Percentiles rank a stretch among this genome's conserved stretches.
These are phyloP conservation scores for Alloteropsis angusta DNA, from an alignment of 202 grass and related monocot genomes.

Conservation along the genomic window DNA sequence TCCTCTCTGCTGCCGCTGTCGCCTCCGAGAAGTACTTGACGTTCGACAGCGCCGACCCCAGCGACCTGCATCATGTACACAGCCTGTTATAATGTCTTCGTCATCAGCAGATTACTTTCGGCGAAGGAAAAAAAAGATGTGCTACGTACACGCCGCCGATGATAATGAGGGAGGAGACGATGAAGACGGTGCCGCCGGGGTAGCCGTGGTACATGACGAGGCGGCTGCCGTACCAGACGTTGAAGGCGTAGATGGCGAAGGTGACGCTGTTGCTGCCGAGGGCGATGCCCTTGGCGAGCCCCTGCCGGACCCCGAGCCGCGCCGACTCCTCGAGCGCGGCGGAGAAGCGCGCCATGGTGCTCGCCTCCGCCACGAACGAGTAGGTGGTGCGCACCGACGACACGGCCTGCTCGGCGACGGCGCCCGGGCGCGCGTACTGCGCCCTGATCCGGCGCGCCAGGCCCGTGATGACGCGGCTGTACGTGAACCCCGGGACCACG, in stretches of 20 bases:
- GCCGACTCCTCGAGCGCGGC: slow-evolving; percentile 45
- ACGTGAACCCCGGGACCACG: no score
- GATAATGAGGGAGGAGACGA: slow-evolving; percentile 33
- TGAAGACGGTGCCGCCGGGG: slow-evolving; percentile 58
- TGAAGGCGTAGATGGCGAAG: slow-evolving; percentile 63
- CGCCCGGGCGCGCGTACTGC: slow-evolving; percentile 46
- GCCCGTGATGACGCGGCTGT: slow-evolving; percentile 18
- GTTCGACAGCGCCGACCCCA: slow-evolving; percentile 62
- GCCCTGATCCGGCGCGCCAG: slow-evolving; percentile 47
- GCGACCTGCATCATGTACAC: slow-evolving; percentile 18
- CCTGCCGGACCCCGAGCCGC: slow-evolving; percentile 49
- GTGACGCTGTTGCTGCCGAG: slow-evolving; percentile 58
- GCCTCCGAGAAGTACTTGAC: slow-evolving; percentile 79
- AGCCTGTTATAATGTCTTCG: no score
- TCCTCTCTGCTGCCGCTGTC: slow-evolving; percentile 45
- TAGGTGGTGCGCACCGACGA: slow-evolving; percentile 58
- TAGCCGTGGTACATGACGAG: slow-evolving; percentile 70
- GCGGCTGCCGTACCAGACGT: slow-evolving; percentile 63
- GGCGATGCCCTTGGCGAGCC: slow-evolving; percentile 59
- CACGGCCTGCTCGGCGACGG: slow-evolving; percentile 57
- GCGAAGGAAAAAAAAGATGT: no score
- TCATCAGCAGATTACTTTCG: no score
- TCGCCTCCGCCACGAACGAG: slow-evolving; percentile 52
- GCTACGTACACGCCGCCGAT: slow-evolving; percentile 56
- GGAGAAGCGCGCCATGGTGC: slow-evolving; percentile 40